A percentile compares a stretch with the other conserved stretches of the same genome.
Evolutionary conservation across 805 yeast genomes (phyloP).

Genomic region (Cyberlindnera suaveolens): DNA sequence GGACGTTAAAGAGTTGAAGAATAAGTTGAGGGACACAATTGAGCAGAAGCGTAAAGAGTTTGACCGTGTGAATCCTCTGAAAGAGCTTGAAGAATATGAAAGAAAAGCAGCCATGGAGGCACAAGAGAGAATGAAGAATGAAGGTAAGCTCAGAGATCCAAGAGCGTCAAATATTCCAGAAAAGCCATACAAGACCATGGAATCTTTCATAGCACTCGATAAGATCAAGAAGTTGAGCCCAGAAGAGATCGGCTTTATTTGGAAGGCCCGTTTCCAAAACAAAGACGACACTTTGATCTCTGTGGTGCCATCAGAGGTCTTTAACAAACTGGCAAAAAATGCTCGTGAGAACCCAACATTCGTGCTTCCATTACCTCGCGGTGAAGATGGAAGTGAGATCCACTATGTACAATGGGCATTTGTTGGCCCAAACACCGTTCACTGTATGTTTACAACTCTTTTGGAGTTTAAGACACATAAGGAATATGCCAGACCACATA

Average conservation of each 20-base stretch:
- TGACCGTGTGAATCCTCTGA: constrained; percentile 60
- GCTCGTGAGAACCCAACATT: constrained; percentile 78
- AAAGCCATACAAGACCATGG: constrained; percentile 65
- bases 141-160: constrained; percentile 27
- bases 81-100: constrained; percentile 55
- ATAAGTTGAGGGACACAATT: constrained; percentile 55
- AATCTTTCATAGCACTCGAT: constrained; percentile 62
- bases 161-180: constrained; percentile 31
- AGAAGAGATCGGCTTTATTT: constrained; percentile 68
- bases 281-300: constrained; percentile 63
- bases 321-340: constrained; percentile 50
- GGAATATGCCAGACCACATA: constrained; percentile 93
- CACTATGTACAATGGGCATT: constrained; percentile 94
- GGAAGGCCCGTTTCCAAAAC: constrained; percentile 80
- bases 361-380: constrained; percentile 84
- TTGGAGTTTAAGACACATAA: constrained; percentile 87
- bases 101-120: constrained; percentile 27
- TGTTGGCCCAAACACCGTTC: constrained; percentile 76
- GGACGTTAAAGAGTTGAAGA: constrained; percentile 54
- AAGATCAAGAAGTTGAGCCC: constrained; percentile 51
- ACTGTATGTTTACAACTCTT: constrained; percentile 84
- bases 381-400: constrained; percentile 55
- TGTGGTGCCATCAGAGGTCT: constrained; percentile 49
- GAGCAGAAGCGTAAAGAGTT: constrained; percentile 49
- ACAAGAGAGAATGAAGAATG: constrained; percentile 18